Evolutionary conservation across 768 basidiomycete species (phyloP), one percentile per base, ranked within the genome.

Genomic region (Infundibulicybe gibba): DNA sequence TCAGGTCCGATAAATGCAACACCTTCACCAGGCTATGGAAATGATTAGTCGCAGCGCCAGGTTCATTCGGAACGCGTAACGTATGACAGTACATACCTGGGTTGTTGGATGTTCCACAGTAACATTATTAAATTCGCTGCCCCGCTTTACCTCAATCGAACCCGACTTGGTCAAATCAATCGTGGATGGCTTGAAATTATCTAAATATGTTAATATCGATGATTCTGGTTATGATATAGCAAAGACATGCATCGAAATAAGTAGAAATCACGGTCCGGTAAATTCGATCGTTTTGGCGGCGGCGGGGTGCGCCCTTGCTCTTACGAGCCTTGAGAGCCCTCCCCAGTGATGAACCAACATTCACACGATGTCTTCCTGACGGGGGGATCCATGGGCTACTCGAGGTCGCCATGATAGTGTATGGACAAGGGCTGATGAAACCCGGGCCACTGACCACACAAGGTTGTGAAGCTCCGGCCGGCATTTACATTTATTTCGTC

Each of bases 111-210:
- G 85, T 61, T 90, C 85, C 11, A 90, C 75, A 3, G 63, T 65
- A 42, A 89, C 73, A 21, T 57, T 72, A 8, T 75, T 78, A 11
- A 63, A 65, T 17, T 83, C 83, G 51, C 70, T 69, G 6, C 72
- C 71, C 51, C 73, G 74, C 57, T 70, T 79, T 38, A 85, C 74
- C 44, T 85, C 79, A 31, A 90, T 75, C 21, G 74, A 74, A 14
- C 87, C 88, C 32, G 84, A 75, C 53, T 77, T 84, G 2, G 76
- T 70, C 17, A 72, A 53, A 57, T 91, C 87, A 38, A 90, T 73
- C 5, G 85, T 81, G 44, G 77, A 73, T 2, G 90, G 87, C 60
- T 80, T 87, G 66, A 89, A 88, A 54, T 84, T 82, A 56, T 89
- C 90, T 92, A 56, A 12, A 30, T 21, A 8, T 16, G 13, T 17